Base-by-base conservation (phyloP, 768 basidiomycete species). In the Tricholoma hemisulphureum region DNA sequence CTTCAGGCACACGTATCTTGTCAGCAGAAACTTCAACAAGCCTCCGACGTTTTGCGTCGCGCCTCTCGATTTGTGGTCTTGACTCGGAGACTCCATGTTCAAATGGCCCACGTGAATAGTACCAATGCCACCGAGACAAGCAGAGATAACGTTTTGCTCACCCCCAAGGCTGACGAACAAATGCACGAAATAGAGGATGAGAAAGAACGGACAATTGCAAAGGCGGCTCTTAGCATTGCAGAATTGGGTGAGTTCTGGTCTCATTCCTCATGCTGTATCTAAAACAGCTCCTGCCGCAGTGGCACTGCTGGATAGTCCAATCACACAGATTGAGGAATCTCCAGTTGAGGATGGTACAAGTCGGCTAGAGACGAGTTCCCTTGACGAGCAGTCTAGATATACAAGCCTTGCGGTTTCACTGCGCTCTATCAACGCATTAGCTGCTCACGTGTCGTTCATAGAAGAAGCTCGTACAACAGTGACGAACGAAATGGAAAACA, bases 141-240 rank as follows among this genome's bases (percentile, higher is more conserved):
- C 10, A 51, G 34, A 41, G 65, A 63, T 21, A 65, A 24, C 34
- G 28, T 57, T 34, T 51, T 65, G 31, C 60, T 62, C 5, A 48
- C 45, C 23, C 29, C 45, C 39, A 58, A 58, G 20, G 39, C 20
- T 11, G 39, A 56, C 28, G 68, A 63, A 53, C 65, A 72, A 35
- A 62, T 63, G 55, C 56, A 62, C 72, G 84, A 82, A 26, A 68
- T 76, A 31, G 88, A 89, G 64, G 89, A 92, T 26, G 90, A 93
- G 62, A 87, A 86, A 69, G 95, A 97, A 66, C 80, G 96, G 8
- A 84, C 84, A 14, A 86, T 98, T 65, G 89, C 94, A 2, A 95
- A 95, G 71, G 95, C 96, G 2, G 96, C 95, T n/a, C 75, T 98
- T 64, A 95, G 86, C 35, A 86, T 98, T 8, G 93, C 95, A 0